A percentile compares a stretch with the other conserved stretches of the same genome.
Conservation (phyloP, 371 early-diverging fungal genomes). For the Apophysomyces sp. region DNA sequence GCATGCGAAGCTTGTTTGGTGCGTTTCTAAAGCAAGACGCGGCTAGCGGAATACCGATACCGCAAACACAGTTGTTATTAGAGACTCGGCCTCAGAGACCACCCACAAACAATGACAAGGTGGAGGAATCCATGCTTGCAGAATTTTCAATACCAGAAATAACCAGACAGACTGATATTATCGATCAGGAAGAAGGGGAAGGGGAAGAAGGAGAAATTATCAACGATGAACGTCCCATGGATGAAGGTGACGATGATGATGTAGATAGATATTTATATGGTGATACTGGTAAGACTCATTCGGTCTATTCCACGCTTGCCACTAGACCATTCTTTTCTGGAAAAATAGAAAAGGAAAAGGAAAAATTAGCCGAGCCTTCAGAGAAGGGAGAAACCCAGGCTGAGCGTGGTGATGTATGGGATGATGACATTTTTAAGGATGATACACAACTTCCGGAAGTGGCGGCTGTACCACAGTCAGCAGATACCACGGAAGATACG, state of each 20-base stretch:
- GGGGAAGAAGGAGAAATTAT: neutral
- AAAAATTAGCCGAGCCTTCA: neutral
- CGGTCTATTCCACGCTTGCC: neutral
- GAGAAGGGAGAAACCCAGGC: neutral
- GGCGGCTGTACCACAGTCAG: too few relatives aligned
- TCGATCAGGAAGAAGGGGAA: neutral
- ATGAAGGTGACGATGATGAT: constrained; percentile 26
- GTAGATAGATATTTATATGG: constrained; percentile 36
- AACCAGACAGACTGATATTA: neutral
- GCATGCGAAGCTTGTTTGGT: constrained; percentile 31
- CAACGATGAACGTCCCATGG: neutral
- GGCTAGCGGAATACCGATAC: constrained; percentile 6
- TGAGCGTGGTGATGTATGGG: neutral
- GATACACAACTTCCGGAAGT: neutral
- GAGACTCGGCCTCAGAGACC: neutral
- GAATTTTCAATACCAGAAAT: neutral
- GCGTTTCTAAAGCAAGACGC: constrained; percentile 18
- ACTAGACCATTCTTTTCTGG: neutral
- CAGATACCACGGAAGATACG: too few relatives aligned
- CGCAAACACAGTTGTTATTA: constrained; percentile 1
- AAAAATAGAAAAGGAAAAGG: neutral
- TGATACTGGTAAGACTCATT: constrained; percentile 12
- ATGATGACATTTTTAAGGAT: neutral
- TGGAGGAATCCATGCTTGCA: neutral
- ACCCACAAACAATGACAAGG: neutral